These are phyloP conservation scores for Penicillium chermesinum DNA, from an alignment of 495 filamentous ascomycete species.

Conservation along the genomic window DNA sequence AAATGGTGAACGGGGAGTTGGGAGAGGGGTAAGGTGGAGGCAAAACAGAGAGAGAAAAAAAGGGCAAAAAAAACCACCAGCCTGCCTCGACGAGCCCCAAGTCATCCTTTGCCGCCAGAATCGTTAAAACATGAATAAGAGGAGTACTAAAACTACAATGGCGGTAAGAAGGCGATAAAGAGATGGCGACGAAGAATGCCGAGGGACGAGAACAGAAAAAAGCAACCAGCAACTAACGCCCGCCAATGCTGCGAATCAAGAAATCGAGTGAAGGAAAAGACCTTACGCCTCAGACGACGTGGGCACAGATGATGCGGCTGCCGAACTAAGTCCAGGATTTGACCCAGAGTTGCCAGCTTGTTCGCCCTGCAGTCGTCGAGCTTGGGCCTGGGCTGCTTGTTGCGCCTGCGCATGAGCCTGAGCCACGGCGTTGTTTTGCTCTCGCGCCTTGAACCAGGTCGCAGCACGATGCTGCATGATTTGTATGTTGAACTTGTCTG, in stretches of 20 bases:
- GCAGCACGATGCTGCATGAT: slow-evolving; percentile 69
- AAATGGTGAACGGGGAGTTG: slow-evolving; percentile 16
- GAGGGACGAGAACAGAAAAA: slow-evolving; percentile 5
- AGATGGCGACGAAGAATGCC: slow-evolving; percentile 12
- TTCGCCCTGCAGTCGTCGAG: slow-evolving; percentile 39
- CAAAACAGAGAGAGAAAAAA: slow-evolving; percentile 18
- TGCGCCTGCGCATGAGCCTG: slow-evolving; percentile 48
- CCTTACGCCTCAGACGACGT: slow-evolving; percentile 37
- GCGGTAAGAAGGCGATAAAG: slow-evolving; percentile 16
- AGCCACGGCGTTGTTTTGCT: slow-evolving; percentile 40
- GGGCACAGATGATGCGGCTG: too few species aligned
- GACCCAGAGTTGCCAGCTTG: slow-evolving; percentile 32
- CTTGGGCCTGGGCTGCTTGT: slow-evolving; percentile 37
- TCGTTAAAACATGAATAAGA: slow-evolving; percentile 24
- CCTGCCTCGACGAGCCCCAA: slow-evolving; percentile 13
- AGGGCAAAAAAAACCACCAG: slow-evolving; percentile 16
- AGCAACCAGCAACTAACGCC: slow-evolving; percentile 28
- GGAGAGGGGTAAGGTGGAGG: slow-evolving; percentile 10
- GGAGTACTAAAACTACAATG: slow-evolving; percentile 37
- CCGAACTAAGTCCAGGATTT: slow-evolving; percentile 29
- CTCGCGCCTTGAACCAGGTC: slow-evolving; percentile 50
- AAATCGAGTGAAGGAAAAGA: slow-evolving; percentile 18
- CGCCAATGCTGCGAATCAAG: slow-evolving; percentile 30
- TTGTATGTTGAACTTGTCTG: slow-evolving; percentile 64
- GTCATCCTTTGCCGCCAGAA: slow-evolving; percentile 20